Evolutionary conservation across 2,329 filamentous ascomycete genomes (phyloP), one percentile per base, ranked within the genome.

Genomic region (Fusarium sp.): DNA sequence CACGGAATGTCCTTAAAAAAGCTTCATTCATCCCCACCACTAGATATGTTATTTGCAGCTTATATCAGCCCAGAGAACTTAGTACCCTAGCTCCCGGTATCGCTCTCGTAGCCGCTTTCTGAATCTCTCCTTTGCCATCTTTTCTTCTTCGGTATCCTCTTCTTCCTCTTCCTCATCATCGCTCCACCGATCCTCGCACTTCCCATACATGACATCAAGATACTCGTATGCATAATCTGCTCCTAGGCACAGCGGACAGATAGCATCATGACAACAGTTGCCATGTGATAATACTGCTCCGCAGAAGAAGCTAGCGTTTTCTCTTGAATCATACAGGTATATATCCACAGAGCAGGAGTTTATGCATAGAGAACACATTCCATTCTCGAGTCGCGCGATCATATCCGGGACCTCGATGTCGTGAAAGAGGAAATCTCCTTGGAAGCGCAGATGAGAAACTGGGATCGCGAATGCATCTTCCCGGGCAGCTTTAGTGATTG

Each of bases 341-440:
- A 32, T 18, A 9, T 49, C 21, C 28, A 32, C 12, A 18, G 3
- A n/a, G 15, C 4, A 30, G 7, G 3, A 0, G 15, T 10, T 7
- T 5, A 16, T 3, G 18, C 47, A 50, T 18, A 63, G 5, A 6
- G 4, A 1, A 6, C 62, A 65, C 4, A n/a, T 0, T 28, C 47
- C 59, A 3, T 40, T 0, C 9, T 64, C 63, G 8, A 12, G 4
- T 18, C 23, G 21, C 1, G 47, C 8, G 3, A 66, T 64, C 5
- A 64, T 35, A 3, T 43, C 35, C 2, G 21, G 21, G 0, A 28
- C 21, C 7, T 37, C 5, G 2, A 66, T 4, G 0, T n/a, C 7
- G 2, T 4, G 6, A 28, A 47, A 37, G 1, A 66, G 28, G 2
- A 66, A 56, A 6, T 28, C 7, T 2, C 6, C 8, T 8, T 46